These are phyloP conservation scores for Globisporangium cederbergense DNA, from an alignment of 352 stramenopile genomes.

Conservation along the genomic window DNA sequence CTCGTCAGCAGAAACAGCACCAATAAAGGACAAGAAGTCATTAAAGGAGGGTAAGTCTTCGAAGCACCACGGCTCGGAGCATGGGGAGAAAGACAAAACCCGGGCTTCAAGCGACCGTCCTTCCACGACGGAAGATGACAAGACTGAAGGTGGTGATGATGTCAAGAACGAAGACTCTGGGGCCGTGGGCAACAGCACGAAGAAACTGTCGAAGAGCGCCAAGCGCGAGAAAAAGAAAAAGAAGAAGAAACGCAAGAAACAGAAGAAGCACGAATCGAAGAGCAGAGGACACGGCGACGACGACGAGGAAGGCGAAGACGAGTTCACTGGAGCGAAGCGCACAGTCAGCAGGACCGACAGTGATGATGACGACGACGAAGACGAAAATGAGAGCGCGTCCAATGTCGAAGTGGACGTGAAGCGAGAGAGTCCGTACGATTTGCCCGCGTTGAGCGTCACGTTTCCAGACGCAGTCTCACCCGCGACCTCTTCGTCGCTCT, in stretches of 20 bases:
- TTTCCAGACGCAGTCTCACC: constrained; percentile 18
- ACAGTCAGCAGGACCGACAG: constrained; percentile 7
- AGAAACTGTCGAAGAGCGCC: constrained; percentile 30
- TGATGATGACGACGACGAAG: constrained; percentile 20
- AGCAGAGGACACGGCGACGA: constrained; percentile 15
- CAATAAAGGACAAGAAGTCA: constrained; percentile 2
- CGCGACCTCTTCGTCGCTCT: constrained; percentile 24
- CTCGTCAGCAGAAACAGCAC: neutral
- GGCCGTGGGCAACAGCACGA: constrained; percentile 24
- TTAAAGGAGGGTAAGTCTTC: constrained; percentile 2
- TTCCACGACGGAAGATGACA: constrained; percentile 7
- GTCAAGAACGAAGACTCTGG: constrained; percentile 32
- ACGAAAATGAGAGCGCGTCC: constrained; percentile 15
- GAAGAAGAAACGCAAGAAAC: constrained; percentile 52
- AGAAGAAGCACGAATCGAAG: constrained; percentile 31
- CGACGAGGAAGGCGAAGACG: constrained; percentile 29
- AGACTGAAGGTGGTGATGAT: constrained; percentile 20
- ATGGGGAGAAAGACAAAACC: neutral
- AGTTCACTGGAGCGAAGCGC: constrained; percentile 26
- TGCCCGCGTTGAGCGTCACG: constrained; percentile 3
- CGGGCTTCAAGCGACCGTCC: neutral
- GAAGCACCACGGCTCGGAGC: constrained; percentile 1
- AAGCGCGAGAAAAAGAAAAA: constrained; percentile 56
- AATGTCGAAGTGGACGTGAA: constrained; percentile 3
- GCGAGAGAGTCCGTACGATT: constrained; percentile 5